Evolutionary conservation across 2,329 filamentous ascomycete genomes (phyloP), one percentile per base, ranked within the genome.

Genomic region (Trichoderma atrobrunneum): DNA sequence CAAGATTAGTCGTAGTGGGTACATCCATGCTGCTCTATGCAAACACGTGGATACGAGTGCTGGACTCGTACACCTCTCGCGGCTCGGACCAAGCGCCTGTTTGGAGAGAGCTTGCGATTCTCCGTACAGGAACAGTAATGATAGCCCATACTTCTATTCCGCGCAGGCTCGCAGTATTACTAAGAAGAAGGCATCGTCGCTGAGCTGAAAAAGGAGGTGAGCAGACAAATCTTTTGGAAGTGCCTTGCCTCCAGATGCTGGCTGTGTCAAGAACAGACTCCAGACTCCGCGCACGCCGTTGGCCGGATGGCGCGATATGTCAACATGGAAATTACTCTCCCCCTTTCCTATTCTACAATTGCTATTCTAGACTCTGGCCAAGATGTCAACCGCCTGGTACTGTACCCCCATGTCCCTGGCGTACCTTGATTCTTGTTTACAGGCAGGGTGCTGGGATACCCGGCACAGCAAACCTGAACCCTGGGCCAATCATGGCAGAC

Each of bases 231-330:
- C 14, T 54, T 16, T 34, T 43, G 2, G 5, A 28, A 14, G 7
- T 61, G 14, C 28, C 48, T 36, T 67, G 32, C 7, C 43, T 56
- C 12, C 36, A 21, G 61, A 56, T 51, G 30, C n/a, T 24, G 51
- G 21, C 32, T 43, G 54, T 43, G 34, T 10, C 0, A 34, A 32
- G 36, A 48, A 39, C 43, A 56, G 48, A 26, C 34, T 59, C 54
- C 43, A 56, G 48, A 26, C 34, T 59, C 54, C 64, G 57, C 32
- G 57, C n/a, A 14, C 57, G 51, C 57, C 12, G 28, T 62, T 54
- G 34, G 16, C 57, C 57, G 67, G 24, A 61, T 70, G 67, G 67
- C 67, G 67, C 67, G 57, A 70, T 16, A 62, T 61, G 36, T 60
- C 54, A 69, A 43, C 39, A 1, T n/a, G 0, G 39, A 43, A 69